Base-by-base conservation (phyloP, 2,329 filamentous ascomycete genomes). In the Scedosporium apiospermum region DNA sequence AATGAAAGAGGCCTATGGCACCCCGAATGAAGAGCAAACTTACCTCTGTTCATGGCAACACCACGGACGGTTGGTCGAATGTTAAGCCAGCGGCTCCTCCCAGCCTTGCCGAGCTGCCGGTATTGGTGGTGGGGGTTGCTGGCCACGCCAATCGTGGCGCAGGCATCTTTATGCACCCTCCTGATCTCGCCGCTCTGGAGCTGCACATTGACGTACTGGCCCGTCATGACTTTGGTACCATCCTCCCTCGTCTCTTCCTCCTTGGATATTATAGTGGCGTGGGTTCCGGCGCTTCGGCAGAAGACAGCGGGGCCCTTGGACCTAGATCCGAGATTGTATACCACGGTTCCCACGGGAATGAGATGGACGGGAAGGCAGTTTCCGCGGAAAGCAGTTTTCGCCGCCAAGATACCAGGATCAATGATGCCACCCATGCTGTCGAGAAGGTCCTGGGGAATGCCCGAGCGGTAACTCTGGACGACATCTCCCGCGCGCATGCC, bases 31-130 rank as follows among this genome's bases (percentile, higher is more conserved):
- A 38, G 34, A 10, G 34, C 10, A 38, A 49, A 75, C 83, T 72
- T 78, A 91, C 89, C 86, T 74, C 93, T 92, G 80, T 99, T 99
- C 96, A 99, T 99, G 66, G 96, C 95, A 69, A 98, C 79, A 88
- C 95, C 96, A 80, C 96, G 88, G 55, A 99, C 95, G 0, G 95
- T 97, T 16, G 95, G 95, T 68, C 95, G 83, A 71, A 96, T 96
- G 72, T 95, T 95, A 67, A 98, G 77, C 93, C 92, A 97, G 71
- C 95, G 86, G 69, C 88, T 92, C 70, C 96, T 86, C 72, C 95
- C 95, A 69, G 95, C 95, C 79, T 99, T 99, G 69, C 96, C 96
- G 63, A 99, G 83, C 71, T 95, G 91, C 67, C 86, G 83, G 76
- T 96, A 96, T 68, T 96, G 91, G 74, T 92, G 89, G 73, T 96